Base-by-base conservation (phyloP, 202 grass and related monocot species). In the Schoenoplectus triqueter region DNA sequence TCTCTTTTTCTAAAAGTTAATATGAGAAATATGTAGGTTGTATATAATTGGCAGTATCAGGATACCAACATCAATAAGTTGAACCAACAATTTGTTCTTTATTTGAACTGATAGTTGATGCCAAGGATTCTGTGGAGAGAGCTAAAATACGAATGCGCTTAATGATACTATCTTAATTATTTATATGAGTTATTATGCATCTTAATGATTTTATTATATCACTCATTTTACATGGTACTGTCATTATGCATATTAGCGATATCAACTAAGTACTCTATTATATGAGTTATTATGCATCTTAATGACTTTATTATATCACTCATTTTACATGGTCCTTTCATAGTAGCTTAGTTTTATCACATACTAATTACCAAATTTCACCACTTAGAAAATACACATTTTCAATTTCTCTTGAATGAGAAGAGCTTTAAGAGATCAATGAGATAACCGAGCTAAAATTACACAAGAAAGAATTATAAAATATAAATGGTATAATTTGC, bases 51-150 rank as follows among this genome's bases (percentile, higher is more conserved):
- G 73, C 13, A 4, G 50, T 10, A 40, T 22, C 18, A 73, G 48
- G 50, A 41, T 77, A 40, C 49, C 19, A 52, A 77, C 73, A 57
- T 57, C 10, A 74, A 52, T 2, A 56, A 77, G 10, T 41, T 1
- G 13, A 77, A 55, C 73, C 18, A 39, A 71, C 70, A 73, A 15
- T 11, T 76, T 76, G 72, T 48, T 77, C 10, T 57, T 77, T 57
- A 77, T 31, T 76, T 55, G 73, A 21, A 14, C 19, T 54, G 20
- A 77, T 77, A 21, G 20, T 10, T 55, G 20, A 77, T 56, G 51
- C 21, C 10, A 57, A 77, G 50, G 50, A 39, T 56, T 57, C 51
- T 77, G 50, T 57, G 11, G 7, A 55, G 41, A 20, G 73, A 39
- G 50, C 19, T 31, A 31, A 31, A 31, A 31, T 31, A 31, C 31